Base-by-base conservation (phyloP, 2,329 filamentous ascomycete genomes). In the Aspergillus transmontanensis region DNA sequence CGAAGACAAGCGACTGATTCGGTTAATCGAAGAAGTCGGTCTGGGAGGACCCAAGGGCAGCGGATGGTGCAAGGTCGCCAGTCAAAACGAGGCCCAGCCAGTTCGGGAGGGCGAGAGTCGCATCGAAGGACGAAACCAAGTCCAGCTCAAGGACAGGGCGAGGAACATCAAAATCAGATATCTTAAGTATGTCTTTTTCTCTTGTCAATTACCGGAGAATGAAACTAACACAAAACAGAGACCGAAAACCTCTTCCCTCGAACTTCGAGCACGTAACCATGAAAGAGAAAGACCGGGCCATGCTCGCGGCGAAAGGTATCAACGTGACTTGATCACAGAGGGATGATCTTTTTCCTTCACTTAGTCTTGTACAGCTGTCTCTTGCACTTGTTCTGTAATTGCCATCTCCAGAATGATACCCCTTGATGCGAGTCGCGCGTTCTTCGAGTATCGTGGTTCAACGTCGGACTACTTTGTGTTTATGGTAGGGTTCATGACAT, bases 81-180 rank as follows among this genome's bases (percentile, higher is more conserved):
- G 73, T 14, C 68, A 71, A 34, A 78, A 78, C 34, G 64, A 68
- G 3, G 53, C 68, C 0, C 70, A 71, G 19, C 77, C 76, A 2
- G 68, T 59, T 5, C 43, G 69, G 58, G 54, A 75, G 56, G 73
- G 74, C 39, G 70, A 74, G 12, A 72, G 72, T 3, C 57, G 73
- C 48, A 69, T 85, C 21, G 61, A 59, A 4, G 64, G 68, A 2
- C 78, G 86, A 2, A 77, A 73, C 6, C 83, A 88, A 63, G 83
- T 86, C 3, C 83, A 85, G 51, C 64, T 87, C 9, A 86, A 85
- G 67, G 84, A 86, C 65, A 82, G 81, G 64, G 85, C 84, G 4
- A 78, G 86, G 57, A 86, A 86, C 64, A 73, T 87, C 62, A 85
- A 84, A 69, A 74, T 80, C 46, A 45, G 54, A 26, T 63, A 59